Base-by-base conservation (phyloP, 2,329 filamentous ascomycete genomes). In the Alternaria brassicae region DNA sequence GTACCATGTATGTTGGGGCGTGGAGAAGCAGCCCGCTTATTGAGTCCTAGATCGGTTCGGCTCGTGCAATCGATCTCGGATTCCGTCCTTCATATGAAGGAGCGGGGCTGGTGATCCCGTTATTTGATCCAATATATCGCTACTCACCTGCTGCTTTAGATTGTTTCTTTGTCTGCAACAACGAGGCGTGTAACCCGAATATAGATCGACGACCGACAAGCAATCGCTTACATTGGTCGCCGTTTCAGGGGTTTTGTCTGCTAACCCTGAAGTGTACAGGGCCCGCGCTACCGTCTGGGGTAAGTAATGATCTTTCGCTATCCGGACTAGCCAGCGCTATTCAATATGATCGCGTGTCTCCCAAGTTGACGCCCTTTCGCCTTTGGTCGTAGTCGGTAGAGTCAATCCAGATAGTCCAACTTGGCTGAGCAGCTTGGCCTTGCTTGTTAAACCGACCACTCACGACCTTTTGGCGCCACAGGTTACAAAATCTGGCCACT, bases 81-180 rank as follows among this genome's bases (percentile, higher is more conserved):
- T 50, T 36, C 6, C 9, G 3, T 23, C 19, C 25, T 70, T 65
- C 67, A 71, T 61, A 60, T 71, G 68, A 71, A 71, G 60, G 47
- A 21, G 47, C 49, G 49, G 56, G 44, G 52, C 49, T 56, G 62
- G 39, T 48, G 58, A 62, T 58, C 56, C 53, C 17, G 42, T 56
- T 45, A 51, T 49, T 57, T 48, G 63, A 53, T 53, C 44, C 51
- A 60, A 51, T 48, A 50, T 50, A 47, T 61, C 57, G 62, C 65
- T 64, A 58, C 54, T 60, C 55, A 67, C 58, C 60, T 70, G 61
- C 61, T 62, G 49, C 50, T 58, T 63, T 55, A 28, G 50, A 51
- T 25, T 44, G 47, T 45, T 51, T 51, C 32, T 39, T 45, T 25
- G 53, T 44, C 54, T 66, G 64, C 59, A 58, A 56, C 45, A 61